Conservation (phyloP, 371 early-diverging fungal species). For the Haplosporangium sp. region DNA sequence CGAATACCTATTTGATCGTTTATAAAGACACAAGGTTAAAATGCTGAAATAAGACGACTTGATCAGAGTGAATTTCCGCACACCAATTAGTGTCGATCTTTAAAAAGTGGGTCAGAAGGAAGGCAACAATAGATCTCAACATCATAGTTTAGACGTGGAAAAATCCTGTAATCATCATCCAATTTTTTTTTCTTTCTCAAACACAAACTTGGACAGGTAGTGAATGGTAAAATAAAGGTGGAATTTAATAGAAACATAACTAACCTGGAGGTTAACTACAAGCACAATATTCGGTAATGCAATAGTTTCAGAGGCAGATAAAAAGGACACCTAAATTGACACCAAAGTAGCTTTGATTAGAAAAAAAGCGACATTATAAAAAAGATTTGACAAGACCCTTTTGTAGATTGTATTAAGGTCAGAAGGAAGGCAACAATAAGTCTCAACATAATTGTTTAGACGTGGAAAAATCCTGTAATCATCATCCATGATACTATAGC, state of each 20-base stretch:
- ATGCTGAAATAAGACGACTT: neutral
- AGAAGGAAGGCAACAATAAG: conserved; percentile 57
- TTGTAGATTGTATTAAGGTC: conserved; percentile 20
- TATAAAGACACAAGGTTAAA: neutral
- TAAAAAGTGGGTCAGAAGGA: conserved; percentile 45
- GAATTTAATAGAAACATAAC: neutral
- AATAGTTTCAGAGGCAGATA: neutral
- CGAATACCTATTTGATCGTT: no score
- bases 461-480: conserved; percentile 52
- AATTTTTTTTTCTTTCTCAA: neutral
- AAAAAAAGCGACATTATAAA: neutral
- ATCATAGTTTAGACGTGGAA: conserved; percentile 54
- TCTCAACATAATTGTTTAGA: conserved; percentile 56
- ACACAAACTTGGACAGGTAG: neutral
- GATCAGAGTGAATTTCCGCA: neutral
- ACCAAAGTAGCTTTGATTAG: neutral
- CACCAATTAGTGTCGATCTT: neutral
- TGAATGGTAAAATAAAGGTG: no score
- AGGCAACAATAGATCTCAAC: conserved; percentile 56
- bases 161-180: conserved; percentile 53
- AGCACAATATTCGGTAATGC: no score
- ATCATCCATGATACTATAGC: conserved; percentile 28
- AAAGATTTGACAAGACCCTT: neutral
- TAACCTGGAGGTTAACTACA: neutral
- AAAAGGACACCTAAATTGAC: neutral